Evolutionary conservation across 2,329 filamentous ascomycete species (phyloP).

Genomic region (Coniochaeta pulveracea): DNA sequence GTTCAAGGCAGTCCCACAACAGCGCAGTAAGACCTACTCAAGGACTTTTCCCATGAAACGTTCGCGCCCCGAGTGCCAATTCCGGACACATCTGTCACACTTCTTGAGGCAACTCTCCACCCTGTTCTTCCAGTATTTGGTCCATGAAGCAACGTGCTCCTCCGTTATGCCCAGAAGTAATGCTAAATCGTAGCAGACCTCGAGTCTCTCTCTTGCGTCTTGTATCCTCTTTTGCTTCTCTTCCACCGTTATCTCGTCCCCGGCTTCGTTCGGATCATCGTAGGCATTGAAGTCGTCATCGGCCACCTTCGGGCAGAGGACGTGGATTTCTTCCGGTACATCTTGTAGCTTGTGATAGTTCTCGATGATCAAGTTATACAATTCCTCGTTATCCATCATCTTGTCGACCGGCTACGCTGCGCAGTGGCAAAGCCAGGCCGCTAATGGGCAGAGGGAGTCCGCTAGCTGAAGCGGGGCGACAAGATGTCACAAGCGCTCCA

Average conservation of each 20-base stretch:
- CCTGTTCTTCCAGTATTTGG: conserved; percentile 44
- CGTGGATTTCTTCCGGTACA: conserved; percentile 37
- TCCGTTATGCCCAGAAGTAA: conserved; percentile 57
- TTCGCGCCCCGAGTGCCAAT: conserved; percentile 61
- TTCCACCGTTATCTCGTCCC: conserved; percentile 33
- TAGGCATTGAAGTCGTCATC: conserved; percentile 56
- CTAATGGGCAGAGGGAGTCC: too few species aligned
- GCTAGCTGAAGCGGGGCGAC: too few species aligned
- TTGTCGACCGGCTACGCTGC: too few species aligned
- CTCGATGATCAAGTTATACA: conserved; percentile 10
- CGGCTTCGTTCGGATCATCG: conserved; percentile 36
- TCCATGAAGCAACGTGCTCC: conserved; percentile 46
- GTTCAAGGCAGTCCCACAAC: neutral
- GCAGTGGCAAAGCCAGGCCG: too few species aligned
- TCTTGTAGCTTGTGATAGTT: conserved; percentile 13
- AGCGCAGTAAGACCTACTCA: conserved; percentile 30
- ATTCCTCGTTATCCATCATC: conserved; percentile 6
- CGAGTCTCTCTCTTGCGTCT: conserved; percentile 42
- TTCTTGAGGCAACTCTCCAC: conserved; percentile 47
- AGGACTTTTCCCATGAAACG: conserved; percentile 50
- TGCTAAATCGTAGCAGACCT: conserved; percentile 56
- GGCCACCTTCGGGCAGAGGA: conserved; percentile 55
- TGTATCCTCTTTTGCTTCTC: conserved; percentile 42
- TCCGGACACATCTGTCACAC: conserved; percentile 61
- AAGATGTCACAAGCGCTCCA: too few species aligned